A percentile compares a stretch with the other conserved stretches of the same genome.
Evolutionary conservation across 768 basidiomycete genomes (phyloP).

Genomic region (Boletus sensibilis): DNA sequence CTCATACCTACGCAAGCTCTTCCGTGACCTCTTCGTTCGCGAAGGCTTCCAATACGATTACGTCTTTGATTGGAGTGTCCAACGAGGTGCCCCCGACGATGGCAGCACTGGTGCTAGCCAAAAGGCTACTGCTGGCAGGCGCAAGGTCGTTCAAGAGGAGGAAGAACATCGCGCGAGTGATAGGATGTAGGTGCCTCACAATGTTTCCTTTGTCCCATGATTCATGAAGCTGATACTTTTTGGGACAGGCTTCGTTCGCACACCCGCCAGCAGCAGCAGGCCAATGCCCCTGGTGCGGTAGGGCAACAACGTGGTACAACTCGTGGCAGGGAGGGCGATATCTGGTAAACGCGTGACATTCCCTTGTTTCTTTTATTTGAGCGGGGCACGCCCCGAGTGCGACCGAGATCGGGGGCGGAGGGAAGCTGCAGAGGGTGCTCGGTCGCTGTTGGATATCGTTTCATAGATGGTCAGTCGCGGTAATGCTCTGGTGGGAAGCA

Average conservation of each 20-base stretch:
- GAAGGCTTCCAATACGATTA: constrained; percentile 99
- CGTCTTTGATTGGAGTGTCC: constrained; percentile 98
- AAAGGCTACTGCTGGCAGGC: constrained; percentile 61
- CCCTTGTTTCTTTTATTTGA: constrained; percentile 34
- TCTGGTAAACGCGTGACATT: constrained; percentile 40
- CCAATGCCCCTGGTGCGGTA: constrained; percentile 47
- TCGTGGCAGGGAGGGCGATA: constrained; percentile 44
- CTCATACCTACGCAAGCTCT: constrained; percentile 98
- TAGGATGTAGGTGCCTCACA: constrained; percentile 62
- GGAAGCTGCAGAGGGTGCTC: constrained; percentile 35
- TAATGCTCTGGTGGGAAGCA: constrained; percentile 18
- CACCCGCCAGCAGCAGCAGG: constrained; percentile 79
- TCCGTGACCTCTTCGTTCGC: constrained; percentile 96
- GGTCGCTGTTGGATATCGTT: constrained; percentile 36
- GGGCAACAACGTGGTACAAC: constrained; percentile 44
- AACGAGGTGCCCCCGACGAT: constrained; percentile 70
- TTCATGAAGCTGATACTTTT: constrained; percentile 15
- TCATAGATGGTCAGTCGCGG: constrained; percentile 36
- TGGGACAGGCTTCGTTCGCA: constrained; percentile 75
- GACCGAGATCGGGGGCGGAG: constrained; percentile 43
- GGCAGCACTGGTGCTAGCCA: constrained; percentile 56
- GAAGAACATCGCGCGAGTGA: constrained; percentile 82
- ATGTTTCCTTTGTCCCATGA: constrained; percentile 13
- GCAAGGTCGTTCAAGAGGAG: constrained; percentile 83
- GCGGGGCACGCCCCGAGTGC: constrained; percentile 43